Evolutionary conservation across 352 stramenopile genomes (phyloP).

Genomic region (Phytophthora cactorum): DNA sequence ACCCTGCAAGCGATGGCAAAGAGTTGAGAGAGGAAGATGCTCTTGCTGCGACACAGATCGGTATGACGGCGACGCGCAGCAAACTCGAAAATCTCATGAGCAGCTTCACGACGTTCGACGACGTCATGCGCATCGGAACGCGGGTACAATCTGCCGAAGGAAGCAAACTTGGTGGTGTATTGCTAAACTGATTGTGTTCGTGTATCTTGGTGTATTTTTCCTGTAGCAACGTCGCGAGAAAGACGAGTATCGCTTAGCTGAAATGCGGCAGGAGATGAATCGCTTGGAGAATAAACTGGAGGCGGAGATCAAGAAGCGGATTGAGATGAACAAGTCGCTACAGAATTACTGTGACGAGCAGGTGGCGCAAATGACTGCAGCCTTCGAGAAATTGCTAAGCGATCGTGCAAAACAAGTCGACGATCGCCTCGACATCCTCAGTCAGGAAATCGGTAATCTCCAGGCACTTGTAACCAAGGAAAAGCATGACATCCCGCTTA

Average conservation of each 20-base stretch:
- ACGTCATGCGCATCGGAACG: conserved; percentile 88
- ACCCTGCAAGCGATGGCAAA: conserved; percentile 6
- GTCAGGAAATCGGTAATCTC: conserved; percentile 83
- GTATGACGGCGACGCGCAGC: conserved; percentile 75
- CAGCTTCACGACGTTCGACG: conserved; percentile 87
- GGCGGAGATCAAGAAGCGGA: conserved; percentile 93
- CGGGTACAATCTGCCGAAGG: conserved; percentile 33
- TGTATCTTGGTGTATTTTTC: not conserved
- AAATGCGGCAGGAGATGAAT: conserved; percentile 93
- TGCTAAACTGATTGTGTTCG: not conserved
- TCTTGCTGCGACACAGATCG: conserved; percentile 42
- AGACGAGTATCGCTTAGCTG: conserved; percentile 92
- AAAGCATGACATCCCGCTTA: conserved; percentile 87
- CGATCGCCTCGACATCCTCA: conserved; percentile 69
- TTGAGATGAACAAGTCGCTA: conserved; percentile 94
- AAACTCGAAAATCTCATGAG: conserved; percentile 89
- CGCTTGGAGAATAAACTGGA: conserved; percentile 92
- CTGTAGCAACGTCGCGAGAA: conserved; percentile 89
- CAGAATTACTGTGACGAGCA: conserved; percentile 92
- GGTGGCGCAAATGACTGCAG: conserved; percentile 82
- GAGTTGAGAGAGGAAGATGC: conserved; percentile 20
- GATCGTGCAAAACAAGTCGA: conserved; percentile 80
- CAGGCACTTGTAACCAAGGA: conserved; percentile 86
- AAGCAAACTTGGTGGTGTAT: not conserved
- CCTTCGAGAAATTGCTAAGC: conserved; percentile 83